Base-by-base conservation (phyloP, 371 early-diverging fungal species). In the Enterocytospora artemiae region DNA sequence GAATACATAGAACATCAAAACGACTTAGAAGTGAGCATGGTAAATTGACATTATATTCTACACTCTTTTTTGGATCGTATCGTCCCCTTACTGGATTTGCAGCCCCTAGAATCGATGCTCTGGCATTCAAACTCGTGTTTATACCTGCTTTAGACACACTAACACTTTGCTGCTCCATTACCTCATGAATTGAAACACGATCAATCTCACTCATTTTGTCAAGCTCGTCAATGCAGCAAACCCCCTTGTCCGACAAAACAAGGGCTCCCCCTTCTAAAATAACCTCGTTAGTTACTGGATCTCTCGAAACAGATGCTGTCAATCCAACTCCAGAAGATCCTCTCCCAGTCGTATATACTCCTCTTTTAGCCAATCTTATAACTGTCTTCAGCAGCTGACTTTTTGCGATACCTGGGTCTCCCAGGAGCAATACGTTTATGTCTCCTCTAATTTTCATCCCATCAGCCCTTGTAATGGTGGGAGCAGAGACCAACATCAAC, bases 161-260 rank as follows among this genome's bases (percentile, higher is more conserved):
- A 20, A 98, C 89, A 0, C 93, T 92, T 62, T 98, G 97, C 80
- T 98, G 99, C 82, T 98, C 99, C 97, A 98, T 96, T 34, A 91
- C 97, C 84, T 98, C 99, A 79, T 96, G 96, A 59, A 98, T 82
- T 9, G 92, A 87, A 3, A 92, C 85, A 14, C 95, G 85, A 34
- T 96, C 94, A 7, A 86, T 70, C 59, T 95, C 95, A 18, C 88
- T 85, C 93, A 96, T 93, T 76, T 83, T 83, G 28, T 84, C 84
- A 72, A 87, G 83, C 72, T 87, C 87, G 60, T 87, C 87, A 55
- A 87, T 86, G 61, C 87, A 87, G 59, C 86, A 86, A 24, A 86
- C 57, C 0, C 87, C 87, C 1, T 81, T 71, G 60, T 87, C 87
- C 12, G 85, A 82, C 45, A 87, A 67, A 4, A 87, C 86, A 27